These are phyloP conservation scores for Fusarium sp. DNA, from an alignment of 2,329 filamentous ascomycete genomes.

Conservation along the genomic window DNA sequence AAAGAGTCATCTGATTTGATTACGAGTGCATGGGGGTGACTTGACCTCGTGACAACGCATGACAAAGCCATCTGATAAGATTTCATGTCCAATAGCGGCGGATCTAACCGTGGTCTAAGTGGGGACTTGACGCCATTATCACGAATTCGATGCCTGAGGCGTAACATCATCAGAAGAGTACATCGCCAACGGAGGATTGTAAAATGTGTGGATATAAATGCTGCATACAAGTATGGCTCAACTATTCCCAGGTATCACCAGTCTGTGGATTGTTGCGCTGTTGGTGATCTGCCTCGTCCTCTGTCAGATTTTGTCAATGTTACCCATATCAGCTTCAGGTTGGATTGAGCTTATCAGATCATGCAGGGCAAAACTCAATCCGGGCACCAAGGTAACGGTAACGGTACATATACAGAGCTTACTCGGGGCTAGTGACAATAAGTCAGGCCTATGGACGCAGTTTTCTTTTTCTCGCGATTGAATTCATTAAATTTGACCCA, in stretches of 20 bases:
- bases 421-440: accelerated
- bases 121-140: slow-evolving; percentile 3
- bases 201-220: background rate
- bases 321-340: accelerated
- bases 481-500: accelerated
- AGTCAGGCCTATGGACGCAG: accelerated
- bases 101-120: slow-evolving; percentile 38
- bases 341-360: background rate
- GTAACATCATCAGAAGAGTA: accelerated
- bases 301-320: background rate
- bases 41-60: slow-evolving; percentile 29
- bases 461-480: accelerated
- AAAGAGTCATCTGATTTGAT: slow-evolving; percentile 10
- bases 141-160: background rate
- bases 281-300: too few species aligned
- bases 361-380: background rate
- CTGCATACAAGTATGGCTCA: accelerated
- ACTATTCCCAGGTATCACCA: accelerated
- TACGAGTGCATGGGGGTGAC: background rate
- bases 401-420: accelerated
- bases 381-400: background rate
- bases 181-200: accelerated
- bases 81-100: slow-evolving; percentile 36
- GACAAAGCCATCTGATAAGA: slow-evolving; percentile 42
- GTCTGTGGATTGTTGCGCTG: accelerated